These are phyloP conservation scores for Ceratocystis variospora DNA, from an alignment of 2,329 filamentous ascomycete genomes.

Conservation along the genomic window DNA sequence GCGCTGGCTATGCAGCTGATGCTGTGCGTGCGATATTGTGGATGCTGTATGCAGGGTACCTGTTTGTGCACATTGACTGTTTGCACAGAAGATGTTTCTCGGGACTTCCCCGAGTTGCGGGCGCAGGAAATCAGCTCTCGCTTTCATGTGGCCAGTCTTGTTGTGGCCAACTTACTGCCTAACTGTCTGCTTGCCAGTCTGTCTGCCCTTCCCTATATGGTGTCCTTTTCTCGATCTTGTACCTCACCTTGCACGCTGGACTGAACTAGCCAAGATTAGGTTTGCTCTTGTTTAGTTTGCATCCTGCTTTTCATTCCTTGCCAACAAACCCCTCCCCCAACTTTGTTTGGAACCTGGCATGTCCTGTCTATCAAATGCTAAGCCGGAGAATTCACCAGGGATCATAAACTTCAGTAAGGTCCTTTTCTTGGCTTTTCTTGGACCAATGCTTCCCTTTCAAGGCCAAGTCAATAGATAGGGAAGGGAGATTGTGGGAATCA, in stretches of 20 bases:
- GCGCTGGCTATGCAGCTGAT: background rate
- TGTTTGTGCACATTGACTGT: background rate
- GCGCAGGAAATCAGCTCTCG: background rate
- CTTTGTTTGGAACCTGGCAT: background rate
- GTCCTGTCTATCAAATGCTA: background rate
- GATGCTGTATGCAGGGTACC: background rate
- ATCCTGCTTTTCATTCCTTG: too few species aligned
- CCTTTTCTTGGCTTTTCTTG: background rate
- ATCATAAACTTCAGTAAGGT: background rate
- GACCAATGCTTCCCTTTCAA: background rate
- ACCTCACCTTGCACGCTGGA: too few species aligned
- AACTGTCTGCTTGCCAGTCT: background rate
- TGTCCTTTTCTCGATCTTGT: too few species aligned
- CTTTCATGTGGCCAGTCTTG: background rate
- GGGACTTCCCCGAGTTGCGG: background rate
- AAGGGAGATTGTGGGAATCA: too few species aligned
- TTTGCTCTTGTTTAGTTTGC: too few species aligned
- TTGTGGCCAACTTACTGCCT: background rate
- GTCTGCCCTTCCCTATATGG: background rate
- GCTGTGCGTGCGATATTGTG: background rate
- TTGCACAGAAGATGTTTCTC: background rate
- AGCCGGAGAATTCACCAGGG: background rate
- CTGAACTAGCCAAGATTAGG: too few species aligned
- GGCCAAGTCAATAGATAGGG: background rate
- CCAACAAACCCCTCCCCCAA: too few species aligned